Evolutionary conservation across 257 asterid species (phyloP), one percentile per base, ranked within the genome.

Genomic region (Nicotiana undulata): DNA sequence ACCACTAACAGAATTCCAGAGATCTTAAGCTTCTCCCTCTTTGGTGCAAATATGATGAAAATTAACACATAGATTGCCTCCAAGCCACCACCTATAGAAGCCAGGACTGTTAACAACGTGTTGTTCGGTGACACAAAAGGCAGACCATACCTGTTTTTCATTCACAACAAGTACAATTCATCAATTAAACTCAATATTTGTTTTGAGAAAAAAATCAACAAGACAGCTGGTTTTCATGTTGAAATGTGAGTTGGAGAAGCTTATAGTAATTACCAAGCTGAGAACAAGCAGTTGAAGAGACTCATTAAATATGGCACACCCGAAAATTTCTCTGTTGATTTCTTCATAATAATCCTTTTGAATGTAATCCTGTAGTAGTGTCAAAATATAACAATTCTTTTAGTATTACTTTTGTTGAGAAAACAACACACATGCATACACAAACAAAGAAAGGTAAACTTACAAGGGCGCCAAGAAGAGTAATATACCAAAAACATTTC

Each of bases 381-480:
- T 3, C 16, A 72, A 15, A 1, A 24, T 46, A 6, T 72, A 0
- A 22, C 12, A 70, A 70, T 70, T 44, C 1, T 37, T 1, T 37
- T 18, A n/a, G n/a, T n/a, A 18, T 44, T 70, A 37, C 20, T 12
- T n/a, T 37, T 44, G 20, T 20, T 24, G 6, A 40, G 3, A 10
- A 2, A 40, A 20, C 4, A 37, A 37, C 2, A 9, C 22, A 72
- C 34, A 44, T 44, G 77, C 77, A 22, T 13, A 3, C 34, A 32
- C 2, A 8, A 78, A 9, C 29, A 15, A 29, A 77, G 63, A 46
- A n/a, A 55, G 1, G 37, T 11, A 65, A 16, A 61, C 91, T 88
- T 85, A 94, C 98, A 86, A 63, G 34, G 98, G 98, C 4, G 98
- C 87, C 86, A 94, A 70, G 91, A 92, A 92, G 80, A 94, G 89